These are phyloP conservation scores for Lachancea cidri DNA, from an alignment of 805 yeast species.

Conservation along the genomic window DNA sequence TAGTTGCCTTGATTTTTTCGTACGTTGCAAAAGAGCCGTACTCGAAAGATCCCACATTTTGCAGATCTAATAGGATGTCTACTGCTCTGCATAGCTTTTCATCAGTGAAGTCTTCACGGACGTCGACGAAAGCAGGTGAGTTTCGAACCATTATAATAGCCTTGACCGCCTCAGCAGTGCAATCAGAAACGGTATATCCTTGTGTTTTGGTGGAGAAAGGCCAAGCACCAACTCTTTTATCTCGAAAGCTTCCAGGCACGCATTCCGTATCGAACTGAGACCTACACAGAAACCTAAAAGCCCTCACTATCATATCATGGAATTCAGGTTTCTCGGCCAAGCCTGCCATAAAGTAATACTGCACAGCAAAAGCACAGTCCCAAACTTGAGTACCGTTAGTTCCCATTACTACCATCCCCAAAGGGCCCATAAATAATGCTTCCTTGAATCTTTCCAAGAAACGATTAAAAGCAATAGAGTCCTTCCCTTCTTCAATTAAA, in stretches of 20 bases:
- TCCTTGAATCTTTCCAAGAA: slow-evolving; percentile 64
- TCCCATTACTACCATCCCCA: slow-evolving; percentile 92
- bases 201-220: slow-evolving; percentile 94
- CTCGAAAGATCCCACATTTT: slow-evolving; percentile 72
- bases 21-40: slow-evolving; percentile 92
- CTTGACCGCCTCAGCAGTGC: slow-evolving; percentile 93
- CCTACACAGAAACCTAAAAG: slow-evolving; percentile 66
- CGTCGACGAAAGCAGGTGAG: slow-evolving; percentile 44
- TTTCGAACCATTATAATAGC: slow-evolving; percentile 89
- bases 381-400: slow-evolving; percentile 97
- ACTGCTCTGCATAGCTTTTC: slow-evolving; percentile 59
- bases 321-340: slow-evolving; percentile 65
- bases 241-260: slow-evolving; percentile 73
- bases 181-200: slow-evolving; percentile 94
- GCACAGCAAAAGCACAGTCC: slow-evolving; percentile 92
- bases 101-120: slow-evolving; percentile 49
- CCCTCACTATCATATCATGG: slow-evolving; percentile 54
- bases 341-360: slow-evolving; percentile 75
- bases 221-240: slow-evolving; percentile 84
- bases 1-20: slow-evolving; percentile 79
- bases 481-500: slow-evolving; percentile 61
- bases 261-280: slow-evolving; percentile 85
- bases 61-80: slow-evolving; percentile 70
- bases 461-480: slow-evolving; percentile 54
- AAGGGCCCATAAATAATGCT: slow-evolving; percentile 75